These are phyloP conservation scores for Lizonia empirigonia DNA, from an alignment of 2,329 filamentous ascomycete species.

Conservation along the genomic window DNA sequence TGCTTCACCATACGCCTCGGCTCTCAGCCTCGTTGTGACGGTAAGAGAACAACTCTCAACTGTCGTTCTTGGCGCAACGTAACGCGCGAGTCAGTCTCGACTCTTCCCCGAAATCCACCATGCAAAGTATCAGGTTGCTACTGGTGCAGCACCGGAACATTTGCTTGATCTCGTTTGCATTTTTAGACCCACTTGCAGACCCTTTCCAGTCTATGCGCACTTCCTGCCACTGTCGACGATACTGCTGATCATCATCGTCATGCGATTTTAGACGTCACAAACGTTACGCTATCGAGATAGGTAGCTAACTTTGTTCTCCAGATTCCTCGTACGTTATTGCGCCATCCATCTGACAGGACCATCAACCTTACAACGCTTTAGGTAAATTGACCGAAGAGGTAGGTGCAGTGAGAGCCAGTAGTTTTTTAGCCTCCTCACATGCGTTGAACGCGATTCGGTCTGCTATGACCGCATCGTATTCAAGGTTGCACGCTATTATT, in stretches of 20 bases:
- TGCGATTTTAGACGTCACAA: conserved; percentile 11
- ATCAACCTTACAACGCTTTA: background rate
- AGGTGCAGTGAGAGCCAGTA: background rate
- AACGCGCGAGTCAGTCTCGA: background rate
- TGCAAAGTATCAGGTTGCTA: conserved; percentile 5
- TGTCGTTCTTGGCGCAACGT: background rate
- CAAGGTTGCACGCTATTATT: background rate
- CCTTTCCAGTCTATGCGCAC: background rate
- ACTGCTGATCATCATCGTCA: conserved; percentile 5
- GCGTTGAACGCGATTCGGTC: background rate
- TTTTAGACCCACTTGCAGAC: conserved; percentile 3
- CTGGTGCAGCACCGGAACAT: conserved; percentile 9
- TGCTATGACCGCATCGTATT: conserved; percentile 2
- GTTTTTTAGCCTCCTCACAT: conserved; percentile 7
- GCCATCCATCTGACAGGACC: background rate
- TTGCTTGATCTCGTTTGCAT: background rate
- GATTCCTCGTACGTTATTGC: conserved; percentile 3
- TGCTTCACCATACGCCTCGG: conserved; percentile 6
- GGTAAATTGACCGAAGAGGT: background rate
- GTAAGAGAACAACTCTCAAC: background rate
- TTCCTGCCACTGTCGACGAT: background rate
- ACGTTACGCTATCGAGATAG: conserved; percentile 4
- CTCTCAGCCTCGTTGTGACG: background rate
- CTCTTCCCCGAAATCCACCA: conserved; percentile 6
- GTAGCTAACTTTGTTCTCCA: background rate